These are phyloP conservation scores for Avicennia marina DNA, from an alignment of 257 asterid genomes.

Conservation along the genomic window DNA sequence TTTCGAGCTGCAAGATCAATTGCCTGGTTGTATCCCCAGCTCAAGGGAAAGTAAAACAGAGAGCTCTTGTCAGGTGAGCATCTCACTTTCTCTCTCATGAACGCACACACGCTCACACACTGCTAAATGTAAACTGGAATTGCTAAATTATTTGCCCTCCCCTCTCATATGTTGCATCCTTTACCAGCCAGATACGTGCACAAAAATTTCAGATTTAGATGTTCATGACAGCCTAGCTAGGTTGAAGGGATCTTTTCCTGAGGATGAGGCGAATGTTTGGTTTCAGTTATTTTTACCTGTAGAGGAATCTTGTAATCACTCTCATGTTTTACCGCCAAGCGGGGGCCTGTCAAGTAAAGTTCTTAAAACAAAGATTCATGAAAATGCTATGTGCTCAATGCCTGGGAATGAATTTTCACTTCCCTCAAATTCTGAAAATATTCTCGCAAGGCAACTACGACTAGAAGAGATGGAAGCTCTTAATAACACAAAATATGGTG, in stretches of 20 bases:
- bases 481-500: too few relatives aligned
- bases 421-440: conserved; percentile 38
- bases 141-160: conserved; percentile 7
- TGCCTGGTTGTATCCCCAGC: conserved; percentile 33
- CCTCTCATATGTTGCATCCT: conserved; percentile 26
- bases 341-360: conserved; percentile 36
- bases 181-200: conserved; percentile 57
- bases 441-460: too few relatives aligned
- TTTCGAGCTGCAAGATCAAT: conserved; percentile 41
- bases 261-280: conserved; percentile 37
- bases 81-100: conserved; percentile 27
- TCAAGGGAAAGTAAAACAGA: conserved; percentile 37
- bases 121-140: not conserved
- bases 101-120: not conserved
- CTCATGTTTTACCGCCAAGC: conserved; percentile 22
- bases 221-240: conserved; percentile 32
- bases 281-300: conserved; percentile 35
- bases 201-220: conserved; percentile 40
- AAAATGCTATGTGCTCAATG: conserved; percentile 33
- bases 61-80: conserved; percentile 53
- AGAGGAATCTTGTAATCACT: conserved; percentile 29
- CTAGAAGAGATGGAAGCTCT: too few relatives aligned
- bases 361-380: conserved; percentile 34
- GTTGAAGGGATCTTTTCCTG: conserved; percentile 26
- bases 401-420: conserved; percentile 31